phyloP scores from a whole-genome alignment of 2,329 filamentous ascomycete species.

The Chaetothyriales sp. region DNA sequence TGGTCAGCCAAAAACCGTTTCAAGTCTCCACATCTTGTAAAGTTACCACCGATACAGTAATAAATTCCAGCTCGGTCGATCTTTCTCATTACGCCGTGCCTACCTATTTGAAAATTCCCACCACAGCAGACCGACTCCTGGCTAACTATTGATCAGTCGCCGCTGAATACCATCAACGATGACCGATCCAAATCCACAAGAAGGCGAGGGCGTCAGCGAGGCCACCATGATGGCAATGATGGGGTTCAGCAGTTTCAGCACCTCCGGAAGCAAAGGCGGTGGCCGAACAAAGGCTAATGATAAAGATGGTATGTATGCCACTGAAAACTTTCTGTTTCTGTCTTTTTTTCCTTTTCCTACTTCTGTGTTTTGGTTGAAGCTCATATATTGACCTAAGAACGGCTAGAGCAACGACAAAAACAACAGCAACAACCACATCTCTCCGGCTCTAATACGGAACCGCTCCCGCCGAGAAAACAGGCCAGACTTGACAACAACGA shows the following conservation, averaged over 20 bases:
- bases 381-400: too few relatives aligned
- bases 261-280: constrained; percentile 6
- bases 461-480: background rate
- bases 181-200: background rate
- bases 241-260: constrained; percentile 13
- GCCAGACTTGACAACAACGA: background rate
- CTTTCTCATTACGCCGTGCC: background rate
- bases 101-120: too few relatives aligned
- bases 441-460: background rate
- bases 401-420: constrained; percentile 5
- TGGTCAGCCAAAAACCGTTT: too few relatives aligned
- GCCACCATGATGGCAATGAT: constrained; percentile 13
- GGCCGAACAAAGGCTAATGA: constrained; percentile 5
- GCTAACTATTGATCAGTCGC: background rate
- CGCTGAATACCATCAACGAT: background rate
- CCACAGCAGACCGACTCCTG: too few relatives aligned
- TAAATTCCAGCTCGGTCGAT: too few relatives aligned
- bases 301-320: background rate
- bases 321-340: too few relatives aligned
- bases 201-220: background rate
- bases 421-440: constrained; percentile 5
- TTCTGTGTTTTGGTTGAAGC: constrained; percentile 3
- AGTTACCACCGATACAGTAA: too few relatives aligned
- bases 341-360: background rate
- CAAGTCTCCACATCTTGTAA: too few relatives aligned